phyloP scores from a whole-genome alignment of 2,329 filamentous ascomycete genomes.

The Colletotrichum sp. region DNA sequence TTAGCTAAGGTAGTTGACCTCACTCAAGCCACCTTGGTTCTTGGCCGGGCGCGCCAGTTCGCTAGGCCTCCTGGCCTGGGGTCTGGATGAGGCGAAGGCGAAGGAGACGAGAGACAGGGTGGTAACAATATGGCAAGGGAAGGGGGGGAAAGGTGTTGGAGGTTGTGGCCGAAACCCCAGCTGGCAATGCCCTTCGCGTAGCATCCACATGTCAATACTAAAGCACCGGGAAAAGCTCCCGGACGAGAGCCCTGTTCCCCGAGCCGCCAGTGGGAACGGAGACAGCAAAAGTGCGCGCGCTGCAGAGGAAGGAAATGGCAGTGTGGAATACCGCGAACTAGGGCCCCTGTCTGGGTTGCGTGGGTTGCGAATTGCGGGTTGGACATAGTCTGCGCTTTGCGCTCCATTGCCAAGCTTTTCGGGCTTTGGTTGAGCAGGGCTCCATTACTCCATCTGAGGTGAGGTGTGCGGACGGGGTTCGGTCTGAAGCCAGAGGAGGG shows the following conservation, averaged over 20 bases:
- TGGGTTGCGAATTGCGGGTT: background rate
- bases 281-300: background rate
- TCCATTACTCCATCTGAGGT: background rate
- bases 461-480: background rate
- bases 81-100: background rate
- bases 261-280: background rate
- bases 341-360: background rate
- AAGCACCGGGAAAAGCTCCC: background rate
- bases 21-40: background rate
- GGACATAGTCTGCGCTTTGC: background rate
- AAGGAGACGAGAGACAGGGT: background rate
- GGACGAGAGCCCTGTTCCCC: background rate
- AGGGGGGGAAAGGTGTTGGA: background rate
- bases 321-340: background rate
- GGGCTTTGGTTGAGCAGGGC: background rate
- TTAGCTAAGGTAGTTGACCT: constrained; percentile 3
- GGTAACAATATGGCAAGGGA: background rate
- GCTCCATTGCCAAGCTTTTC: background rate
- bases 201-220: constrained; percentile 1
- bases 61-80: background rate
- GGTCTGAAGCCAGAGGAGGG: background rate
- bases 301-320: background rate
- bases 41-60: background rate
- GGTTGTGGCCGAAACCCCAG: background rate
- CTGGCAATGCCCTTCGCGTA: background rate